phyloP scores from a whole-genome alignment of 345 rosid genomes.

The Pseudoturritis turrita region DNA sequence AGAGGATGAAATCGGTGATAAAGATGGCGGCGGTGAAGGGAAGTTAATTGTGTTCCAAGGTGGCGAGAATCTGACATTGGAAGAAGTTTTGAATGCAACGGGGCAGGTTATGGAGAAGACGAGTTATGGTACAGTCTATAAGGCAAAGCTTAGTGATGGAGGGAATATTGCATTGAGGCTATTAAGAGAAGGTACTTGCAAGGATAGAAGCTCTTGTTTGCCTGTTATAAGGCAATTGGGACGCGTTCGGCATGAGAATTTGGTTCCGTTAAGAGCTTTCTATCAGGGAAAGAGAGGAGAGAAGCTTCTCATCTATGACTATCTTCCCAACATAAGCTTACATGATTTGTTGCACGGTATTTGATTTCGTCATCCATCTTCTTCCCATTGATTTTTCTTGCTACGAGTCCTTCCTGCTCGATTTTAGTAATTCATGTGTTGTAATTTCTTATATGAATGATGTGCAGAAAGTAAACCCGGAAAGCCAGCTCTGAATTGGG shows the following conservation, averaged over 20 bases:
- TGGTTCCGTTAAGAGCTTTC: slow-evolving; percentile 93
- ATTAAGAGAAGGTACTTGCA: slow-evolving; percentile 94
- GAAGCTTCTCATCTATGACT: slow-evolving; percentile 93
- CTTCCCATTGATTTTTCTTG: not conserved
- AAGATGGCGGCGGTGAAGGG: slow-evolving; percentile 50
- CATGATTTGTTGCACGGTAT: slow-evolving; percentile 90
- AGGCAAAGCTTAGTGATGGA: slow-evolving; percentile 94
- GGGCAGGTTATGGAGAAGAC: slow-evolving; percentile 98
- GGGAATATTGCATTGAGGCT: slow-evolving; percentile 90
- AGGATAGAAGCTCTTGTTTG: slow-evolving; percentile 66
- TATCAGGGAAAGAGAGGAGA: slow-evolving; percentile 98
- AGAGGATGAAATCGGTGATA: slow-evolving; percentile 37
- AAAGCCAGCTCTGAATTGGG: slow-evolving; percentile 84
- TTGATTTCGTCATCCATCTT: not conserved
- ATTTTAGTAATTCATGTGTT: not conserved
- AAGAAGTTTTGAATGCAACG: slow-evolving; percentile 93
- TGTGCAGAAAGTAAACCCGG: slow-evolving; percentile 68
- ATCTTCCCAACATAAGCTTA: slow-evolving; percentile 74
- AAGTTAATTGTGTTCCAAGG: slow-evolving; percentile 91
- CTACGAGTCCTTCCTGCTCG: not conserved
- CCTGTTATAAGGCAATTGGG: slow-evolving; percentile 81
- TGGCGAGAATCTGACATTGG: slow-evolving; percentile 88
- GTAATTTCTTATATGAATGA: slow-evolving; percentile 1
- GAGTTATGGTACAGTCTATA: slow-evolving; percentile 85
- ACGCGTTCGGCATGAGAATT: slow-evolving; percentile 75